Conservation (phyloP, 306 rosid species). For the Cucumis hystrix region DNA sequence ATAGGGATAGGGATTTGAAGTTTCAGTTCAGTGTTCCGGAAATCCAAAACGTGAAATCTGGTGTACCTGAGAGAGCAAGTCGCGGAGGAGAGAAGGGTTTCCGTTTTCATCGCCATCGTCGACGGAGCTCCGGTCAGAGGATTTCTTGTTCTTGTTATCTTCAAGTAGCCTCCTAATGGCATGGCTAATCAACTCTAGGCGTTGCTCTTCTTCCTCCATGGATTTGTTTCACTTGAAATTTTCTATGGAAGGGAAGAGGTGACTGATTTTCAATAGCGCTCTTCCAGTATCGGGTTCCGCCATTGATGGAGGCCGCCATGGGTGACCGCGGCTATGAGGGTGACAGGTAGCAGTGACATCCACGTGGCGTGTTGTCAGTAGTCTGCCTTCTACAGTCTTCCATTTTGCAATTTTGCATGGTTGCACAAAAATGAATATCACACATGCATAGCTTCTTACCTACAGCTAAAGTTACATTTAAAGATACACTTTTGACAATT, state of each 20-base stretch:
- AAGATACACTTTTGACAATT: too few species aligned
- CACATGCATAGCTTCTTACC: too few species aligned
- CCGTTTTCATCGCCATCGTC: slow-evolving; percentile 17
- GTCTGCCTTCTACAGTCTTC: background rate
- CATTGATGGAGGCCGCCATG: background rate
- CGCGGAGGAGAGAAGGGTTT: slow-evolving; percentile 37
- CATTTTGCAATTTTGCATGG: background rate
- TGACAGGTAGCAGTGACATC: background rate
- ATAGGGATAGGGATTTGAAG: background rate
- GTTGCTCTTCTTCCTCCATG: slow-evolving; percentile 42
- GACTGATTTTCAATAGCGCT: background rate
- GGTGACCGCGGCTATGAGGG: background rate
- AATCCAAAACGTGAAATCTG: background rate
- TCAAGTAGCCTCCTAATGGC: slow-evolving; percentile 44
- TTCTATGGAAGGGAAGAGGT: background rate
- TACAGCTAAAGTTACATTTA: too few species aligned
- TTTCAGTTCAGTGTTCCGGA: background rate
- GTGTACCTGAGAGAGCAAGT: slow-evolving; percentile 51
- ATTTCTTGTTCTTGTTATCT: slow-evolving; percentile 11
- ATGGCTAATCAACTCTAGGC: slow-evolving; percentile 33
- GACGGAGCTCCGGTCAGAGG: background rate
- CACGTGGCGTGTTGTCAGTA: background rate
- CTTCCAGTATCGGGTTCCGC: background rate
- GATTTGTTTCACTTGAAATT: background rate
- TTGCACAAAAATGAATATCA: too few species aligned